These are phyloP conservation scores for Plantago rigida DNA, from an alignment of 305 asterid genomes.

Conservation along the genomic window DNA sequence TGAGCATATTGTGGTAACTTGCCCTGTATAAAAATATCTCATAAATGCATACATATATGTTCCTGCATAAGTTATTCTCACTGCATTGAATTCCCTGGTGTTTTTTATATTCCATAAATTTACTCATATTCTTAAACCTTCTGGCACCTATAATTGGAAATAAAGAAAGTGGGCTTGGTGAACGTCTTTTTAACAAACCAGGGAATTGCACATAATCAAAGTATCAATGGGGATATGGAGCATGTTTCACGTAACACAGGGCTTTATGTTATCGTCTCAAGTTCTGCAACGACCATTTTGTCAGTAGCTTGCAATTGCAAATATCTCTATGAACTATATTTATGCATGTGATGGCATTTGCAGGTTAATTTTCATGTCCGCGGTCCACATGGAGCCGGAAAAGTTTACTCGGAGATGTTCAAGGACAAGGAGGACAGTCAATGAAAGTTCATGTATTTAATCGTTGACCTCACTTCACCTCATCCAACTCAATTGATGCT, in stretches of 20 bases:
- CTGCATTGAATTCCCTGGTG: not conserved
- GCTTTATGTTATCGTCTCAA: not conserved
- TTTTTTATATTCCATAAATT: not conserved
- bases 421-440: slow-evolving; percentile 68
- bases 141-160: not conserved
- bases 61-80: not conserved
- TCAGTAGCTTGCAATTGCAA: not conserved
- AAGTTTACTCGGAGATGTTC: slow-evolving; percentile 78
- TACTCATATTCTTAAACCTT: not conserved
- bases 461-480: slow-evolving; percentile 66
- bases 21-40: not conserved
- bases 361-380: slow-evolving; percentile 82
- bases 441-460: slow-evolving; percentile 74
- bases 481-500: slow-evolving; percentile 68
- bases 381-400: slow-evolving; percentile 81
- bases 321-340: slow-evolving; percentile 3
- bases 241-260: not conserved
- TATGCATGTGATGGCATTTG: slow-evolving; percentile 3
- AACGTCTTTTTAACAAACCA: not conserved
- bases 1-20: slow-evolving; percentile 67
- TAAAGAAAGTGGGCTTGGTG: not conserved
- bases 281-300: not conserved
- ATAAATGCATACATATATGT: not conserved
- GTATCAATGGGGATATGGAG: not conserved
- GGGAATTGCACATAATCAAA: not conserved